These are phyloP conservation scores for Nigrograna mackinnonii DNA, from an alignment of 2,329 filamentous ascomycete species.

Conservation along the genomic window DNA sequence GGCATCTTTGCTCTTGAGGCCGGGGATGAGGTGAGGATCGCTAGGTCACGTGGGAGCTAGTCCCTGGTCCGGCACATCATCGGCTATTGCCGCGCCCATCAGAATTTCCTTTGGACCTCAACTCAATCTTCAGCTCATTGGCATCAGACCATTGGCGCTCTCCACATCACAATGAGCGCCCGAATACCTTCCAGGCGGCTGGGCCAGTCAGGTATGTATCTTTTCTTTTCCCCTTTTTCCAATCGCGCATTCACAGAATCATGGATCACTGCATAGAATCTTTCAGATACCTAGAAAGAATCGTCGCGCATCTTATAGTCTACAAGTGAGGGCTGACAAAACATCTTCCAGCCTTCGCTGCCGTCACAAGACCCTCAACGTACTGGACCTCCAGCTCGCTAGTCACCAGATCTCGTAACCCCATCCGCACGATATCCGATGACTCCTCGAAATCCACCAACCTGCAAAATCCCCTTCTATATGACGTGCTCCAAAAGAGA, in stretches of 20 bases:
- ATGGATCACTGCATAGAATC: too few species aligned
- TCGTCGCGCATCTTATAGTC: too few species aligned
- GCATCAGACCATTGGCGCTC: slow-evolving; percentile 23
- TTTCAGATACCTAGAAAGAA: too few species aligned
- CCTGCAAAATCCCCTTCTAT: slow-evolving; percentile 61
- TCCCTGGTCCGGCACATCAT: too few species aligned
- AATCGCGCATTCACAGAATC: neutral
- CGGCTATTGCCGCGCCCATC: too few species aligned
- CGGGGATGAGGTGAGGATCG: too few species aligned
- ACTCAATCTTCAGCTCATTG: neutral
- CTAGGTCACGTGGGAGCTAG: too few species aligned
- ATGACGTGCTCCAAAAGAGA: slow-evolving; percentile 52
- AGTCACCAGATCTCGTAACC: slow-evolving; percentile 8
- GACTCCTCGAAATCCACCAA: neutral
- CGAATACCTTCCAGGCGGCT: slow-evolving; percentile 66
- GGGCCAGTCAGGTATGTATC: slow-evolving; percentile 59
- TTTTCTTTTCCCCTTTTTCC: neutral
- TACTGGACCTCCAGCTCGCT: neutral
- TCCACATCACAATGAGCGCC: slow-evolving; percentile 62
- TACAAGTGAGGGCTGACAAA: too few species aligned
- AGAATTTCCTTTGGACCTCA: too few species aligned
- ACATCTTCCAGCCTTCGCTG: slow-evolving; percentile 8
- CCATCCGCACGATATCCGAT: neutral
- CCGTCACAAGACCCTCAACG: neutral
- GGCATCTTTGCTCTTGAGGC: too few species aligned